A percentile compares a stretch with the other conserved stretches of the same genome.
Evolutionary conservation across 805 yeast genomes (phyloP).

Genomic region (Tanozyma kutaoensis): DNA sequence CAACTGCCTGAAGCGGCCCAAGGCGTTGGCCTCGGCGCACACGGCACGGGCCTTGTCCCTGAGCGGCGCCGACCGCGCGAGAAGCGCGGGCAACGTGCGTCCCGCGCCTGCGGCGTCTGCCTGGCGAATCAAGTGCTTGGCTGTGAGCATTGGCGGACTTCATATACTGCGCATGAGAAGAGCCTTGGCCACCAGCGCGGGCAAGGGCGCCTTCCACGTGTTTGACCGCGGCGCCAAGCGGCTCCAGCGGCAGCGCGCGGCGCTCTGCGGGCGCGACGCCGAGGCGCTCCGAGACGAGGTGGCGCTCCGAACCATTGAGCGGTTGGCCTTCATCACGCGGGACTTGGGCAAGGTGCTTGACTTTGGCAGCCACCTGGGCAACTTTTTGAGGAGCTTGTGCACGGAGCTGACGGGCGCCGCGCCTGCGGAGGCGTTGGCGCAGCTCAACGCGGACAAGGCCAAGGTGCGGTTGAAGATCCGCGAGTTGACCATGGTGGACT

Average conservation of each 20-base stretch:
- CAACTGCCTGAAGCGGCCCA: too few species aligned
- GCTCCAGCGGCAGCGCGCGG: conserved; percentile 43
- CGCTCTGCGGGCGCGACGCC: conserved; percentile 23
- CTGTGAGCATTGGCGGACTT: too few species aligned
- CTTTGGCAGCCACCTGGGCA: conserved; percentile 65
- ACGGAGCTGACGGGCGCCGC: conserved; percentile 11
- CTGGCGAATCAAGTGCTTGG: too few species aligned
- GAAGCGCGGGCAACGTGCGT: too few species aligned
- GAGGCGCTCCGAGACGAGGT: conserved; percentile 70
- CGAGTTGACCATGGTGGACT: conserved; percentile 54
- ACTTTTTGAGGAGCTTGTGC: conserved; percentile 32
- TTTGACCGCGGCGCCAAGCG: conserved; percentile 54
- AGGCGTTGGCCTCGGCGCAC: too few species aligned
- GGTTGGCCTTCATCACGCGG: conserved; percentile 61
- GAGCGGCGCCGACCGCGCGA: too few species aligned
- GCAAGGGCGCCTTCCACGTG: conserved; percentile 17
- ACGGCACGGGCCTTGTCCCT: too few species aligned
- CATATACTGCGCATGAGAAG: background rate
- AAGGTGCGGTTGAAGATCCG: conserved; percentile 40
- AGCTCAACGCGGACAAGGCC: conserved; percentile 37
- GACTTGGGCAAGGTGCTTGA: conserved; percentile 50
- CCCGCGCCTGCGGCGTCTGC: too few species aligned
- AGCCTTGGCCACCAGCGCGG: conserved; percentile 1
- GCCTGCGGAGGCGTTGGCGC: conserved; percentile 22
- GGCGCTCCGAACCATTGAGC: conserved; percentile 58